Evolutionary conservation across 163 green algal genomes (phyloP).

Genomic region (Scenedesmus sp.): DNA sequence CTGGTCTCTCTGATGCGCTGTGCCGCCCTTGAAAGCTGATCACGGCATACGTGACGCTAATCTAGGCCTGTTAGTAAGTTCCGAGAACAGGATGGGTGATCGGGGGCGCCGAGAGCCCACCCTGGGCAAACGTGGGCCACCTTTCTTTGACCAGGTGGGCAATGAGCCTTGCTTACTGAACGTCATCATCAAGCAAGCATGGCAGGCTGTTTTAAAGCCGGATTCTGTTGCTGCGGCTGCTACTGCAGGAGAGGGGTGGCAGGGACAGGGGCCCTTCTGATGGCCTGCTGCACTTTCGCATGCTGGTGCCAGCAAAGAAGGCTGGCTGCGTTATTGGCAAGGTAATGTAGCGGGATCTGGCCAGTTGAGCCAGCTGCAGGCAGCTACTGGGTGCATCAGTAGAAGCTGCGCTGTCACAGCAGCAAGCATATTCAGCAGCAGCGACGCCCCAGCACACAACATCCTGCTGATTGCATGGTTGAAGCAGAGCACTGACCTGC

Average conservation of each 20-base stretch:
- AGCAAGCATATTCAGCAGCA: not conserved
- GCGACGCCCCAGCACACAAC: not conserved
- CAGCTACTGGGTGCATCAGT: no score
- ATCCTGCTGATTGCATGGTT: not conserved
- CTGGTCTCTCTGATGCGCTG: not conserved
- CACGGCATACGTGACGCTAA: no score
- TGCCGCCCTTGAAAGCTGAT: not conserved
- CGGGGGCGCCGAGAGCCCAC: not conserved
- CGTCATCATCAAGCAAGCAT: not conserved
- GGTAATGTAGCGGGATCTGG: not conserved
- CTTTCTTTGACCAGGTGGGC: not conserved
- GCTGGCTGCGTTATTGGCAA: constrained; percentile 51
- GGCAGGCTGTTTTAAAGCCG: not conserved
- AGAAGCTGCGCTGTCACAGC: not conserved
- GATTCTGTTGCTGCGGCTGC: not conserved
- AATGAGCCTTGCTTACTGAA: not conserved
- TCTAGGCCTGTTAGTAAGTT: not conserved
- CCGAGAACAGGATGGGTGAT: not conserved
- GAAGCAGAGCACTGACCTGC: not conserved
- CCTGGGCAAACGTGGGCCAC: not conserved
- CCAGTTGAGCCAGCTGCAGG: not conserved
- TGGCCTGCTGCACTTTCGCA: constrained; percentile 40
- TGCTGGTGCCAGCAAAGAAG: constrained; percentile 46
- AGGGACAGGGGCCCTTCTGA: not conserved
- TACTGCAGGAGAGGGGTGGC: not conserved